Conservation (phyloP, 1,139 yeast species). For the Pichiaceae sp. region DNA sequence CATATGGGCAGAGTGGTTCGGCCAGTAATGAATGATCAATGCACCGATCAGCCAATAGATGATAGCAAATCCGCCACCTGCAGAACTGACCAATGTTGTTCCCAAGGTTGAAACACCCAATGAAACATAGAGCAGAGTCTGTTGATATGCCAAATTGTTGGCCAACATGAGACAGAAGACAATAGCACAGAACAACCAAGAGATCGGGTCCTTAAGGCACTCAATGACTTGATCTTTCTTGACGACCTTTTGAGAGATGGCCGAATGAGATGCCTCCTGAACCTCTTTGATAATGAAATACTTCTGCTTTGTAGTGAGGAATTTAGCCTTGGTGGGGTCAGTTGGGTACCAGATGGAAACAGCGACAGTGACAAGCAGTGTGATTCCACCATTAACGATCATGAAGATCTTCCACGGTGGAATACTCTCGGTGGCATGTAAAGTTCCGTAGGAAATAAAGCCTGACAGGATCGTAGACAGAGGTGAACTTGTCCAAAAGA, state of each 20-base stretch:
- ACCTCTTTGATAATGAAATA: slow-evolving; percentile 25
- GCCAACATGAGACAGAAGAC: slow-evolving; percentile 28
- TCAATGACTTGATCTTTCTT: slow-evolving; percentile 27
- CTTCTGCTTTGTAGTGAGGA: slow-evolving; percentile 24
- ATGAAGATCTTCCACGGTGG: slow-evolving; percentile 29
- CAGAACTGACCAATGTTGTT: slow-evolving; percentile 26
- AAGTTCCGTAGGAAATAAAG: slow-evolving; percentile 28
- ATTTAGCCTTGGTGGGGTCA: slow-evolving; percentile 24
- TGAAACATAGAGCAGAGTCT: slow-evolving; percentile 26
- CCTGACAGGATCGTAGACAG: slow-evolving; percentile 23
- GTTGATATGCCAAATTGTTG: slow-evolving; percentile 32
- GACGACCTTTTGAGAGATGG: slow-evolving; percentile 27
- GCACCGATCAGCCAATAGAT: slow-evolving; percentile 16
- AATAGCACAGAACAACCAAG: slow-evolving; percentile 26
- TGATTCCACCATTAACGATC: slow-evolving; percentile 28
- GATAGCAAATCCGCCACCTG: slow-evolving; percentile 13
- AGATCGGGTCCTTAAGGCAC: slow-evolving; percentile 27
- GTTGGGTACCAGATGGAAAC: slow-evolving; percentile 25
- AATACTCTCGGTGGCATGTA: slow-evolving; percentile 13
- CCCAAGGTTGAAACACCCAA: slow-evolving; percentile 17
- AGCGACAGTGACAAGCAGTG: slow-evolving; percentile 24
- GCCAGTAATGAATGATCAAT: slow-evolving; percentile 7
- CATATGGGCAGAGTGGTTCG: slow-evolving; percentile 16
- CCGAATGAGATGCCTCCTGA: slow-evolving; percentile 20
- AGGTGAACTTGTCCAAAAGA: slow-evolving; percentile 27